phyloP scores from a whole-genome alignment of 2,329 filamentous ascomycete species.

The Fusarium cicatricum region DNA sequence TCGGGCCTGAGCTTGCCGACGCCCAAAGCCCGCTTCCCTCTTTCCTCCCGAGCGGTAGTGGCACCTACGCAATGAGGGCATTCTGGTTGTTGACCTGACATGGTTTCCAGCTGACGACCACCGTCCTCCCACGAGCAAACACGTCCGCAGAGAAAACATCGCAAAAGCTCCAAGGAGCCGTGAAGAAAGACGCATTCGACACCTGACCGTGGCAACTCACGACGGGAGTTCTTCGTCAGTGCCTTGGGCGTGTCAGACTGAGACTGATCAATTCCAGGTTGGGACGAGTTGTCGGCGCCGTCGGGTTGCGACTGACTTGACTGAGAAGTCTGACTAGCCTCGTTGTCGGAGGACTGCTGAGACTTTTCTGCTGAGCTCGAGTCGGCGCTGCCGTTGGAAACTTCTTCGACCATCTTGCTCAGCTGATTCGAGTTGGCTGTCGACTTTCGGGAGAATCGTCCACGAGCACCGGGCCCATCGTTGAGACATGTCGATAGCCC shows the following conservation, averaged over 20 bases:
- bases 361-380: conserved; percentile 35
- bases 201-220: conserved; percentile 50
- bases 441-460: conserved; percentile 64
- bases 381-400: conserved; percentile 28
- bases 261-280: conserved; percentile 33
- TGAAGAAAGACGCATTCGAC: conserved; percentile 76
- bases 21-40: conserved; percentile 71
- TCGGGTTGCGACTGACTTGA: conserved; percentile 25
- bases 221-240: conserved; percentile 32
- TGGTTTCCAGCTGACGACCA: conserved; percentile 62
- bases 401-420: conserved; percentile 51
- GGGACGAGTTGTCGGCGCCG: conserved; percentile 13
- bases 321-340: conserved; percentile 29
- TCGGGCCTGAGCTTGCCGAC: conserved; percentile 75
- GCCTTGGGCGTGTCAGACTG: conserved; percentile 30
- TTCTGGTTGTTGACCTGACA: conserved; percentile 71
- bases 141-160: conserved; percentile 69
- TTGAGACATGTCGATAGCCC: conserved; percentile 70
- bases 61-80: conserved; percentile 72
- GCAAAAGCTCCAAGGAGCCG: conserved; percentile 70
- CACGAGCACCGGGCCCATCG: conserved; percentile 68
- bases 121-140: conserved; percentile 68
- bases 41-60: conserved; percentile 68
- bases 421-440: conserved; percentile 47
- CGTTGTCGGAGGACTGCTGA: conserved; percentile 30